A percentile compares a stretch with the other conserved stretches of the same genome.
These are phyloP conservation scores for Alternaria triticimaculans DNA, from an alignment of 2,329 filamentous ascomycete species.

Conservation along the genomic window DNA sequence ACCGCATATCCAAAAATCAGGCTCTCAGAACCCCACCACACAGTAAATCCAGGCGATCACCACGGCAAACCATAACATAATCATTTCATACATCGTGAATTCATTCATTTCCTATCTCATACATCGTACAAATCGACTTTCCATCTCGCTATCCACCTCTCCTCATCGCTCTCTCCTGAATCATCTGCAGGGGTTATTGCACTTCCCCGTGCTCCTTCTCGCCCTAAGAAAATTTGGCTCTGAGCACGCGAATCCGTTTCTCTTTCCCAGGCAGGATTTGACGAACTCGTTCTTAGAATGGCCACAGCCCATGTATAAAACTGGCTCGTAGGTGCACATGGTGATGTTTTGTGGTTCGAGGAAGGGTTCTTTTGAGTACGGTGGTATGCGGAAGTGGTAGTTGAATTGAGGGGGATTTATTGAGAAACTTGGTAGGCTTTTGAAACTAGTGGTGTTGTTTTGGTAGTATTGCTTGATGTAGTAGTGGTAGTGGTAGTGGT, in stretches of 20 bases:
- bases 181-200: not conserved
- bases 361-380: not conserved
- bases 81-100: not conserved
- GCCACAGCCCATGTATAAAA: not conserved
- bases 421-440: not conserved
- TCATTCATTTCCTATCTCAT: not conserved
- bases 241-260: not conserved
- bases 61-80: not conserved
- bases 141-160: not conserved
- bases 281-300: not conserved
- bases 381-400: not conserved
- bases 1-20: not conserved
- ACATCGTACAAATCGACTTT: not conserved
- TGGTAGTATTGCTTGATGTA: not conserved
- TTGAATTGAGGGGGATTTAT: not conserved
- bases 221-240: not conserved
- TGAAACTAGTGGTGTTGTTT: not conserved
- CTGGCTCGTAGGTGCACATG: not conserved
- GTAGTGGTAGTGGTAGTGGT: not conserved
- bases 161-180: not conserved
- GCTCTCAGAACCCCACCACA: not conserved
- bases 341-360: not conserved
- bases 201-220: not conserved
- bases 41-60: not conserved
- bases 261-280: not conserved